Evolutionary conservation across 495 filamentous ascomycete species (phyloP).

Genomic region (Aspergillus incahuasiensis): DNA sequence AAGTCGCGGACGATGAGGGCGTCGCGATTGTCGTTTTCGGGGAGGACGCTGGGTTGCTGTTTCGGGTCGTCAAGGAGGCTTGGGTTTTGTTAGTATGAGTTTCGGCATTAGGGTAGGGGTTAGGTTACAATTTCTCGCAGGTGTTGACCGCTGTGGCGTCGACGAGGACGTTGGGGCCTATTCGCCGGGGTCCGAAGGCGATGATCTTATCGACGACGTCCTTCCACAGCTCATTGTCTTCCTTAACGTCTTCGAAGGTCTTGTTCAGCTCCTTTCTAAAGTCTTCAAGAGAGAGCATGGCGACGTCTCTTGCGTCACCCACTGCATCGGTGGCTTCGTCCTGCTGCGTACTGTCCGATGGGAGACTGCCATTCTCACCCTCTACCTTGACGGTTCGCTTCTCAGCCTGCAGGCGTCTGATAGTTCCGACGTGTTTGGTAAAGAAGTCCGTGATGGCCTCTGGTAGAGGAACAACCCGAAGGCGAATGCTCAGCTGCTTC

Average conservation of each 20-base stretch:
- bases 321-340: constrained; percentile 35
- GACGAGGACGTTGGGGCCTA: constrained; percentile 85
- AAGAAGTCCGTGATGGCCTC: constrained; percentile 78
- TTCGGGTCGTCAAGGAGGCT: constrained; percentile 40
- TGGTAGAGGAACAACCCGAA: constrained; percentile 80
- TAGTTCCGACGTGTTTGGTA: constrained; percentile 66
- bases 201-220: constrained; percentile 74
- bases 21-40: constrained; percentile 36
- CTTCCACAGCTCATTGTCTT: constrained; percentile 70
- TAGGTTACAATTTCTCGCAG: constrained; percentile 69
- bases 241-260: constrained; percentile 57
- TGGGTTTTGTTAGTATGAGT: not conserved
- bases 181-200: constrained; percentile 81
- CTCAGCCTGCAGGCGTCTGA: constrained; percentile 75
- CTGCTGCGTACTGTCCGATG: constrained; percentile 22
- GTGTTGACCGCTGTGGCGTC: constrained; percentile 70
- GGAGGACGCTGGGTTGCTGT: constrained; percentile 22
- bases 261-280: constrained; percentile 68
- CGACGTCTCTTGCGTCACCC: constrained; percentile 46
- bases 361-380: constrained; percentile 31
- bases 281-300: constrained; percentile 63
- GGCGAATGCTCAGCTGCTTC: constrained; percentile 73
- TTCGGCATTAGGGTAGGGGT: not conserved
- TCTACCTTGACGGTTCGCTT: constrained; percentile 40
- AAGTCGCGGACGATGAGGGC: constrained; percentile 67